phyloP scores from a whole-genome alignment of 495 filamentous ascomycete genomes.

The Pyrenopolyporus hunteri region DNA sequence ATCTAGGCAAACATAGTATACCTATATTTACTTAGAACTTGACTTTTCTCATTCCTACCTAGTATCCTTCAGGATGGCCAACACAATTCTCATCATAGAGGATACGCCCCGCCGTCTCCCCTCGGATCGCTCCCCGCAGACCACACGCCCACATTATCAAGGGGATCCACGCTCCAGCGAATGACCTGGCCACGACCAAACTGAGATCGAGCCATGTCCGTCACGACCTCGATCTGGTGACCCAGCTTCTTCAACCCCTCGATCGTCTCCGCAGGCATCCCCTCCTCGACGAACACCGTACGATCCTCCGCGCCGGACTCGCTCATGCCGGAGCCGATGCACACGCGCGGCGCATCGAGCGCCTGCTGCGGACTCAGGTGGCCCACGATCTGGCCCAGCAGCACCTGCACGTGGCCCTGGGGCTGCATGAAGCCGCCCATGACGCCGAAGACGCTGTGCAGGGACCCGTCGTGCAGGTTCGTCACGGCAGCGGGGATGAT shows the following conservation, averaged over 20 bases:
- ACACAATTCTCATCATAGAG: too few species aligned
- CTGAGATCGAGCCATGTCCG: slow-evolving; percentile 67
- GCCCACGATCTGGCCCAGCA: slow-evolving; percentile 89
- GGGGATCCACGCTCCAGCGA: slow-evolving; percentile 65
- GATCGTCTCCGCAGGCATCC: slow-evolving; percentile 70
- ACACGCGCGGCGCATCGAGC: slow-evolving; percentile 87
- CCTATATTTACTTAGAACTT: too few species aligned
- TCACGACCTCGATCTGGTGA: slow-evolving; percentile 73
- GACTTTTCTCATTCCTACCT: too few species aligned
- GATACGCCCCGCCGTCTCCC: slow-evolving; percentile 79
- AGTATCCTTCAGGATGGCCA: too few species aligned
- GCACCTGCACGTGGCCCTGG: slow-evolving; percentile 93
- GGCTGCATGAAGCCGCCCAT: slow-evolving; percentile 99
- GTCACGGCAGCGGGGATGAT: slow-evolving; percentile 95
- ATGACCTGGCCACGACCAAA: slow-evolving; percentile 96
- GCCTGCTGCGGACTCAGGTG: slow-evolving; percentile 86
- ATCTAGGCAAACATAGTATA: too few species aligned
- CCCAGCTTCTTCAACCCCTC: slow-evolving; percentile 71
- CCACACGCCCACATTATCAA: slow-evolving; percentile 73
- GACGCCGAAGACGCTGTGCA: slow-evolving; percentile 89
- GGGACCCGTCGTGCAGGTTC: slow-evolving; percentile 67
- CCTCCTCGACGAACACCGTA: slow-evolving; percentile 81
- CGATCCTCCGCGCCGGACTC: slow-evolving; percentile 44
- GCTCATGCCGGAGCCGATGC: slow-evolving; percentile 72
- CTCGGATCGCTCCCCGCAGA: slow-evolving; percentile 86